phyloP scores from a whole-genome alignment of 106 monocot species.

The Gastrodia elata region DNA sequence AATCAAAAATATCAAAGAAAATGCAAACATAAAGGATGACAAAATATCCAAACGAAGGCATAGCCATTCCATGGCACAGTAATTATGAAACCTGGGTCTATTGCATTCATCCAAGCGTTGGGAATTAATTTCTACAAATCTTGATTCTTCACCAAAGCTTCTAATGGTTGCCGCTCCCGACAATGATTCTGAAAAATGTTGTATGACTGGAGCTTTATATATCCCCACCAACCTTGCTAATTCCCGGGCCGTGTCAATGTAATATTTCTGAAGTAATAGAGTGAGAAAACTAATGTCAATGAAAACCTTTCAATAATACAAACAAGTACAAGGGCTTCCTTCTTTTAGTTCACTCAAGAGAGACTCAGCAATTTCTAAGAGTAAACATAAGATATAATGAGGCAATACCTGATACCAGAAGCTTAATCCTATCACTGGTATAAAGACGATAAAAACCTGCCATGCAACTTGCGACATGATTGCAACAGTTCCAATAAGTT shows the following conservation, averaged over 20 bases:
- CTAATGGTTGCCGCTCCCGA: slow-evolving; percentile 64
- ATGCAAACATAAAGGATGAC: slow-evolving; percentile 29
- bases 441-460: slow-evolving; percentile 75
- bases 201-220: slow-evolving; percentile 73
- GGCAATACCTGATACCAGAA: slow-evolving; percentile 78
- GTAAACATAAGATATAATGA: neutral
- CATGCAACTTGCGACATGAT: slow-evolving; percentile 94
- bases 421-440: slow-evolving; percentile 59
- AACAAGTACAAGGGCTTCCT: neutral
- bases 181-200: slow-evolving; percentile 72
- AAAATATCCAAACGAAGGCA: slow-evolving; percentile 57
- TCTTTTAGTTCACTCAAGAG: too few species aligned
- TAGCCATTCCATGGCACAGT: slow-evolving; percentile 49
- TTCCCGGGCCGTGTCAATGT: slow-evolving; percentile 63
- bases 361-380: too few species aligned
- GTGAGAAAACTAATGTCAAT: neutral
- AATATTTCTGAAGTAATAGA: slow-evolving; percentile 46
- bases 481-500: slow-evolving; percentile 63
- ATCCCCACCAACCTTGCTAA: slow-evolving; percentile 56
- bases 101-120: slow-evolving; percentile 42
- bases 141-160: slow-evolving; percentile 52
- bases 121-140: slow-evolving; percentile 42
- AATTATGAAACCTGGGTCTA: slow-evolving; percentile 55
- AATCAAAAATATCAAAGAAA: slow-evolving; percentile 6
- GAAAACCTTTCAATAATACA: neutral